Evolutionary conservation across 2,329 filamentous ascomycete species (phyloP).

Genomic region (Lasiodiplodia sp.): DNA sequence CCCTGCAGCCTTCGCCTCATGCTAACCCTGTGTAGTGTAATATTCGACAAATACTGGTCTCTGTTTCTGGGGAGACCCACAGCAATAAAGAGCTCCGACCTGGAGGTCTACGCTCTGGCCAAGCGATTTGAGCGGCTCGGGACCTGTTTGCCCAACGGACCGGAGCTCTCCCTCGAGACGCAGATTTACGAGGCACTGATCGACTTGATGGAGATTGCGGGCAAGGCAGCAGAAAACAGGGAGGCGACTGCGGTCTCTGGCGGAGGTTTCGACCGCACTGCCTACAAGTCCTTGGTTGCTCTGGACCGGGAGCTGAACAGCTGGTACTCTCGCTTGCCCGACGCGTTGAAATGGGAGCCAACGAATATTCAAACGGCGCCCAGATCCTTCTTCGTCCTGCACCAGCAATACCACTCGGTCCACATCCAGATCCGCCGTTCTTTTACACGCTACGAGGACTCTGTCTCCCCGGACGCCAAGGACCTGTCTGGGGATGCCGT

Average conservation of each 20-base stretch:
- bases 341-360: conserved; percentile 49
- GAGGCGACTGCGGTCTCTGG: conserved; percentile 40
- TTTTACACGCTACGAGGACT: conserved; percentile 60
- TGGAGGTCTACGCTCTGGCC: conserved; percentile 57
- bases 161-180: conserved; percentile 43
- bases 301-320: conserved; percentile 62
- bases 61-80: conserved; percentile 63
- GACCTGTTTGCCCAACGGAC: conserved; percentile 47
- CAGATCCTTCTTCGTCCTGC: conserved; percentile 59
- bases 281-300: conserved; percentile 59
- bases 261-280: conserved; percentile 53
- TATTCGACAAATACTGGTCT: conserved; percentile 53
- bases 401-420: conserved; percentile 63
- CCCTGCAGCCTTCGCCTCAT: background rate
- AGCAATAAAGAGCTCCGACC: conserved; percentile 61
- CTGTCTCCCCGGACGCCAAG: conserved; percentile 45
- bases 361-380: conserved; percentile 46
- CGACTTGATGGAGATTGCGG: conserved; percentile 64
- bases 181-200: conserved; percentile 61
- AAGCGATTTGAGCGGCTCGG: conserved; percentile 55
- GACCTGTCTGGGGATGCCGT: conserved; percentile 51
- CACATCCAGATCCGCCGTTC: conserved; percentile 63
- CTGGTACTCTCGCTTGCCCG: conserved; percentile 62
- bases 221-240: conserved; percentile 49
- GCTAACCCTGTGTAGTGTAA: conserved; percentile 29